phyloP scores from a whole-genome alignment of 2,329 filamentous ascomycete species.

The Byssochlamys sp. region DNA sequence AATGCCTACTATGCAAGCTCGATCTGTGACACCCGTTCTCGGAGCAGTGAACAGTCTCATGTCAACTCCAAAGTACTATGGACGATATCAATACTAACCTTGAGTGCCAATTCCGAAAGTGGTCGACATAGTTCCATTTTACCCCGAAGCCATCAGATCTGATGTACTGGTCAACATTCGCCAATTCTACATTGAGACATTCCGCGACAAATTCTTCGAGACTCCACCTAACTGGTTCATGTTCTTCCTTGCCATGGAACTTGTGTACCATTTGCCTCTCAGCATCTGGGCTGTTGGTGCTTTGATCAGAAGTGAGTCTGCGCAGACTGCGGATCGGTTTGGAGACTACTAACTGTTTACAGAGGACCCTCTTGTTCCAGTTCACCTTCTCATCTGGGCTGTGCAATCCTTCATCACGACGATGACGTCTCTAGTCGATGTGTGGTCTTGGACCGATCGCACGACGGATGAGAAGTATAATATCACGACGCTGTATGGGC shows the following conservation, averaged over 20 bases:
- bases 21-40: neutral
- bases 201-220: slow-evolving; percentile 56
- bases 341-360: neutral
- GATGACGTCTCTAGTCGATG: slow-evolving; percentile 53
- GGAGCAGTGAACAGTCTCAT: neutral
- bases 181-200: slow-evolving; percentile 50
- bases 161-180: slow-evolving; percentile 42
- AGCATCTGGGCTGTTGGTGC: slow-evolving; percentile 52
- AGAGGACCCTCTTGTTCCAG: slow-evolving; percentile 50
- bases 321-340: neutral
- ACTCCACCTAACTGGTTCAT: slow-evolving; percentile 51
- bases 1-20: neutral
- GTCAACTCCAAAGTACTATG: neutral
- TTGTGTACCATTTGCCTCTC: slow-evolving; percentile 52
- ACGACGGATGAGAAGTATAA: slow-evolving; percentile 38
- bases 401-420: slow-evolving; percentile 54
- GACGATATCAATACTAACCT: neutral
- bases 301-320: slow-evolving; percentile 39
- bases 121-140: slow-evolving; percentile 52
- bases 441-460: slow-evolving; percentile 46
- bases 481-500: slow-evolving; percentile 46
- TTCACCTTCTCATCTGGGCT: slow-evolving; percentile 53
- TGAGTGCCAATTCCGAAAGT: slow-evolving; percentile 28
- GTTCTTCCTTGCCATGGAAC: slow-evolving; percentile 49
- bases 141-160: slow-evolving; percentile 44